Evolutionary conservation across 495 filamentous ascomycete genomes (phyloP).

Genomic region (Podospora comata): DNA sequence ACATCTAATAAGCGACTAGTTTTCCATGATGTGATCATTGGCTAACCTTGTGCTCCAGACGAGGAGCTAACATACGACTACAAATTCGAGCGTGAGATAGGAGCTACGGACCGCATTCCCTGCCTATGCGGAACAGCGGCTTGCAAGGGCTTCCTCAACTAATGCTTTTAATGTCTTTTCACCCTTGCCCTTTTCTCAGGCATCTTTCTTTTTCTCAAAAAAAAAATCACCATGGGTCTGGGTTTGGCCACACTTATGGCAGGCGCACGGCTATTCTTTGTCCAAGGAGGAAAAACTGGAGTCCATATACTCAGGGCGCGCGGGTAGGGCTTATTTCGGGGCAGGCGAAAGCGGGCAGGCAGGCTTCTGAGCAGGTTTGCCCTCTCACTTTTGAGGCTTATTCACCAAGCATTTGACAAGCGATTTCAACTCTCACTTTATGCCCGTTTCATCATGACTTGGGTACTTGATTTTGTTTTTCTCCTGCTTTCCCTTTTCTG

Average conservation of each 20-base stretch:
- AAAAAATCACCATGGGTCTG: neutral
- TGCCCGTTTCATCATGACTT: neutral
- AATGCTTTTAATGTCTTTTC: conserved; percentile 33
- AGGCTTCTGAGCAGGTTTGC: neutral
- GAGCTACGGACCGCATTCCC: conserved; percentile 90
- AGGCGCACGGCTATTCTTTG: neutral
- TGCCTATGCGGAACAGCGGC: conserved; percentile 93
- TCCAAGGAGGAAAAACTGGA: neutral
- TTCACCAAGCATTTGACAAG: neutral
- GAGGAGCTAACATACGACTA: conserved; percentile 99
- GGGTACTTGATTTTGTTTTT: neutral
- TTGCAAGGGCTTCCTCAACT: conserved; percentile 99
- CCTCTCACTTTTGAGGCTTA: neutral
- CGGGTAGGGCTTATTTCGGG: neutral
- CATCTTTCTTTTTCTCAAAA: neutral
- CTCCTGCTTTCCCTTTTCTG: neutral
- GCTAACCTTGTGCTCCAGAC: conserved; percentile 61
- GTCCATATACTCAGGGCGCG: neutral
- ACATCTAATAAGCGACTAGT: neutral
- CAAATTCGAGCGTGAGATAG: conserved; percentile 97
- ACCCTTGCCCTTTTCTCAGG: neutral
- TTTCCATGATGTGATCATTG: conserved; percentile 8
- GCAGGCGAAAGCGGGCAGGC: neutral
- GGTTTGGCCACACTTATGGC: neutral
- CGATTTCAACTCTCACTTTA: neutral